Evolutionary conservation across 345 rosid genomes (phyloP), one percentile per base, ranked within the genome.

Genomic region (Lumnitzera littorea): DNA sequence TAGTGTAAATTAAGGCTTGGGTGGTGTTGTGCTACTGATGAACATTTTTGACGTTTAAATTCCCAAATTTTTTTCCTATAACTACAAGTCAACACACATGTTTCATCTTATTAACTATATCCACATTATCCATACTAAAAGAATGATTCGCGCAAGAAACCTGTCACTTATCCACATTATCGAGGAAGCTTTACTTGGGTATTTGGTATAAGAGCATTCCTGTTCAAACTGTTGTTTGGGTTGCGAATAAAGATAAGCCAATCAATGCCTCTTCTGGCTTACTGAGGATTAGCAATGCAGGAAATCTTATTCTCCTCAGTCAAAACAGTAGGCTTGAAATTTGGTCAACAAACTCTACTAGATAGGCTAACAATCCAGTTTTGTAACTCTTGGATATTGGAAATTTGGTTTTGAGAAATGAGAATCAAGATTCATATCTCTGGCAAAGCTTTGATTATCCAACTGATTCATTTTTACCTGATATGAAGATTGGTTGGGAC

Each of bases 401-500:
- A 24, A 81, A 84, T 55, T 67, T 81, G 4, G 73, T 81, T 48
- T 53, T 81, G 10, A 74, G 64, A 60, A 77, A 70, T 0, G 24
- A 15, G 12, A 57, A 29, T 46, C 2, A 48, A 3, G 65, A 50
- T 49, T 24, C 25, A 56, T 57, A 24, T 1, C 0, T 75, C 15
- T 79, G 80, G 88, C 80, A 78, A 65, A 80, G 82, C 58, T 81
- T 84, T 56, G 84, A 80, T 49, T 53, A 70, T 46, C 88, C 83
- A 23, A 65, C 76, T 0, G 70, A 84, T 31, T 71, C 76, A 36
- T 47, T 78, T 31, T 63, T 78, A n/a, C 74, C 83, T 0, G 81
- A 55, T 50, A 79, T 84, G 90, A 77, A 75, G 58, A 31, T 79
- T 5, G 84, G 87, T 16, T 66, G 72, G 75, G 67, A 62, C 62